Evolutionary conservation across 352 stramenopile species (phyloP), one percentile per base, ranked within the genome.

Genomic region (Pythium sp.): DNA sequence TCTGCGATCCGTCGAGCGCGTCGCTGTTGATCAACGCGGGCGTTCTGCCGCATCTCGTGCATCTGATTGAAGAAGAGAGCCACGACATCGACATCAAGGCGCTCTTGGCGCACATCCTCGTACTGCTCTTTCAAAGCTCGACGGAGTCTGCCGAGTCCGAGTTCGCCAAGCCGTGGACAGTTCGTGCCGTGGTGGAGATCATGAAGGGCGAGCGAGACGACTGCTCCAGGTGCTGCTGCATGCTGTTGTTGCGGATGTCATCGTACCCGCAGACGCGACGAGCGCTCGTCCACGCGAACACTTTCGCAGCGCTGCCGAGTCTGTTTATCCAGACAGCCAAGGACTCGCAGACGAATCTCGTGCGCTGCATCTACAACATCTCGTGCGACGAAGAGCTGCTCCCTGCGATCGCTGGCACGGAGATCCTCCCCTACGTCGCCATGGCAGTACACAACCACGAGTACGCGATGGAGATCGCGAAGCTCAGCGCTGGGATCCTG

Each of bases 361-460:
- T 93, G 55, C 78, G 78, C 9, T 76, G 78, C 41, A 38, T 91
- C 18, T 93, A 87, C 77, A 90, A 89, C 59, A 64, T 90, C 32
- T 82, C 82, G 1, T 86, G 78, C 26, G 80, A 89, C 57, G 55
- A 14, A 0, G 58, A 66, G 5, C 60, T 91, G 12, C 63, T 88
- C 5, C 55, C 36, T 2, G 65, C 58, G 53, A 58, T 86, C 7
- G 46, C 68, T 8, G 41, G 58, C 5, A 53, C 28, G 2, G 64
- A 76, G 14, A 67, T 81, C 14, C 58, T 86, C 0, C 36, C 63
- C 36, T 70, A 65, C 26, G 54, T 86, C 8, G 51, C 61, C 3
- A 61, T 59, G 34, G 58, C 70, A 8, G 64, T 78, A 12, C 63
- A 68, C 18, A 77, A 68, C 51, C 67, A 81, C 9, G 56, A 28